Evolutionary conservation across 495 filamentous ascomycete genomes (phyloP).

Genomic region (Neurospora sp.): DNA sequence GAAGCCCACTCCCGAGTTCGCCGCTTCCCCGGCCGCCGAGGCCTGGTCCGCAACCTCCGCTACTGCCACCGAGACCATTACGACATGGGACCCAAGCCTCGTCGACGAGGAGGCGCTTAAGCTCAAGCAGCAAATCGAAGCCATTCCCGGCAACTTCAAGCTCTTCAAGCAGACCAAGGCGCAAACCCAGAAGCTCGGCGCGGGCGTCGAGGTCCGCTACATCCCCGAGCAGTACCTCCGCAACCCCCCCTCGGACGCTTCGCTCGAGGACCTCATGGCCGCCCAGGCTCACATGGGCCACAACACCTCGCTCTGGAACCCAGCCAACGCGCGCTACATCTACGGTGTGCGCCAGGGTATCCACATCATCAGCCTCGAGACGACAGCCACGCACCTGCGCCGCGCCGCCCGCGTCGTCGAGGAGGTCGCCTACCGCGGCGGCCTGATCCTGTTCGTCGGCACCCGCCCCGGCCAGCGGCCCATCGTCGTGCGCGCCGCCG

Average conservation of each 20-base stretch:
- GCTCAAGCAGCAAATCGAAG: conserved; percentile 14
- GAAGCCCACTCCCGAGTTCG: background rate
- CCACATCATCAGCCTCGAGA: conserved; percentile 88
- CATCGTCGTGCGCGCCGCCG: conserved; percentile 69
- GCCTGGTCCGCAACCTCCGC: background rate
- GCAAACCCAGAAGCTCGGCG: conserved; percentile 40
- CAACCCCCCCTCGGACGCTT: conserved; percentile 71
- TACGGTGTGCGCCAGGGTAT: conserved; percentile 82
- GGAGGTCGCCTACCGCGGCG: conserved; percentile 73
- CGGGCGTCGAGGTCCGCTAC: conserved; percentile 48
- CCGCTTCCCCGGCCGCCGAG: background rate
- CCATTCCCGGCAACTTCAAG: conserved; percentile 21
- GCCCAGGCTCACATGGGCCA: conserved; percentile 88
- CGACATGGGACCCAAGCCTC: background rate
- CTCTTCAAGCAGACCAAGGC: conserved; percentile 14
- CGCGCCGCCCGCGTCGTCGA: conserved; percentile 83
- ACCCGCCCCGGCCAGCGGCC: conserved; percentile 70
- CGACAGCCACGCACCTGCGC: conserved; percentile 76
- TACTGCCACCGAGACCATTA: background rate
- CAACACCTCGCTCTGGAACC: conserved; percentile 88
- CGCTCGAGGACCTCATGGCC: conserved; percentile 86
- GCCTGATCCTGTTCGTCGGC: conserved; percentile 84
- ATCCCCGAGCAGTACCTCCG: conserved; percentile 54
- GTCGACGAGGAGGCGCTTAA: conserved; percentile 8
- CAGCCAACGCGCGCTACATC: conserved; percentile 89